Percentiles rank a stretch among this genome's conserved stretches.
phyloP scores from a whole-genome alignment of 2,329 filamentous ascomycete genomes.

The Penicillium sp. region DNA sequence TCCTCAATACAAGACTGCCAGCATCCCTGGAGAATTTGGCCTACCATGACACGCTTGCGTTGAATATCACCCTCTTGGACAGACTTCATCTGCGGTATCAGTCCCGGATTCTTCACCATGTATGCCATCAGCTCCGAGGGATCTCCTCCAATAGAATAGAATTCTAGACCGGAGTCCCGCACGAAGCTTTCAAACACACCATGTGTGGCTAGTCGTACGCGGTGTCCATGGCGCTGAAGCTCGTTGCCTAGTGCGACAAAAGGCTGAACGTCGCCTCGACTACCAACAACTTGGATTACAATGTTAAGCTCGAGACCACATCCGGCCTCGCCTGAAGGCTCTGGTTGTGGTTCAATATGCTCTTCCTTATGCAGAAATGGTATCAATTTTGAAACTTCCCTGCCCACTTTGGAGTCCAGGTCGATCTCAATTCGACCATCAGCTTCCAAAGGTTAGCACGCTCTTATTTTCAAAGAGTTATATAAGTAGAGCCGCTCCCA shows the following conservation, averaged over 20 bases:
- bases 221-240: conserved; percentile 53
- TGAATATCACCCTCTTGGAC: conserved; percentile 29
- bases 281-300: conserved; percentile 58
- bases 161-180: conserved; percentile 51
- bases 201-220: conserved; percentile 58
- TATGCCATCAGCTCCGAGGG: conserved; percentile 51
- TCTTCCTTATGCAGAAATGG: conserved; percentile 13
- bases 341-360: background rate
- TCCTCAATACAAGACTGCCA: conserved; percentile 35
- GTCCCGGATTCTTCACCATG: conserved; percentile 48
- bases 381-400: conserved; percentile 17
- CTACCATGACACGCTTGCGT: conserved; percentile 26
- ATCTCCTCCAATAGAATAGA: conserved; percentile 56
- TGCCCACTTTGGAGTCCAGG: conserved; percentile 23
- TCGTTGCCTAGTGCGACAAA: conserved; percentile 57
- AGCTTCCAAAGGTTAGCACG: conserved; percentile 2
- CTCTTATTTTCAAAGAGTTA: accelerated
- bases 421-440: conserved; percentile 27
- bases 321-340: background rate
- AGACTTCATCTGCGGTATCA: conserved; percentile 34
- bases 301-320: conserved; percentile 43
- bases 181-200: conserved; percentile 54
- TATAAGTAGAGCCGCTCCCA: background rate
- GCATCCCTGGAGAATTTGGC: conserved; percentile 34
- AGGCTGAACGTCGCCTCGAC: conserved; percentile 57